Evolutionary conservation across 495 filamentous ascomycete genomes (phyloP).

Genomic region (Symbiotaphrina buchneri): DNA sequence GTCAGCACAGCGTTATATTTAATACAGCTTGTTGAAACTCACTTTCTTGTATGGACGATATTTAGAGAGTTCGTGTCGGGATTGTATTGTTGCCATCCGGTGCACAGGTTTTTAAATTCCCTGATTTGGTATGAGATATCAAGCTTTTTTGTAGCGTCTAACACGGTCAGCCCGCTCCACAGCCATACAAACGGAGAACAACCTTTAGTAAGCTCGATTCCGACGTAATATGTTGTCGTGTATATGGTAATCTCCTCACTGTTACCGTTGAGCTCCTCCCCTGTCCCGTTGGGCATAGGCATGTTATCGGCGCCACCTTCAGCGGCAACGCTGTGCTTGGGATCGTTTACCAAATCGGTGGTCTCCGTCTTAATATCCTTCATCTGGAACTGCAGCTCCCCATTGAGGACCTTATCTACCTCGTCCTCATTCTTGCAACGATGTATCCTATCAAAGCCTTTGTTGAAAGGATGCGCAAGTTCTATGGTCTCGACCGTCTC

Average conservation of each 20-base stretch:
- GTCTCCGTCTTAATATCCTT: conserved; percentile 34
- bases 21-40: too few species aligned
- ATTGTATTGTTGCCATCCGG: conserved; percentile 12
- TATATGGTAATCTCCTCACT: conserved; percentile 30
- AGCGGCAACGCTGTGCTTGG: conserved; percentile 24
- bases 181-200: conserved; percentile 8
- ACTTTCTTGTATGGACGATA: conserved; percentile 61
- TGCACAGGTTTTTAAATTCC: conserved; percentile 16
- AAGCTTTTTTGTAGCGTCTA: conserved; percentile 27
- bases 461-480: conserved; percentile 78
- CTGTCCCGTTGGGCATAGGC: conserved; percentile 6
- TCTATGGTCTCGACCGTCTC: conserved; percentile 53
- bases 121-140: conserved; percentile 18
- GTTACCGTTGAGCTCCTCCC: conserved; percentile 4
- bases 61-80: conserved; percentile 38
- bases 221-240: conserved; percentile 77
- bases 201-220: conserved; percentile 26
- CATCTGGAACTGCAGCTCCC: conserved; percentile 44
- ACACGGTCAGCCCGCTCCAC: conserved; percentile 9
- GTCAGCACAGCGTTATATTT: conserved; percentile 8
- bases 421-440: conserved; percentile 48
- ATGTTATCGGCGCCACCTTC: conserved; percentile 19
- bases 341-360: conserved; percentile 31
- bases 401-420: conserved; percentile 42
- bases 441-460: conserved; percentile 70